Conservation (phyloP, 2,329 filamentous ascomycete species). For the Paecilomyces niveus region DNA sequence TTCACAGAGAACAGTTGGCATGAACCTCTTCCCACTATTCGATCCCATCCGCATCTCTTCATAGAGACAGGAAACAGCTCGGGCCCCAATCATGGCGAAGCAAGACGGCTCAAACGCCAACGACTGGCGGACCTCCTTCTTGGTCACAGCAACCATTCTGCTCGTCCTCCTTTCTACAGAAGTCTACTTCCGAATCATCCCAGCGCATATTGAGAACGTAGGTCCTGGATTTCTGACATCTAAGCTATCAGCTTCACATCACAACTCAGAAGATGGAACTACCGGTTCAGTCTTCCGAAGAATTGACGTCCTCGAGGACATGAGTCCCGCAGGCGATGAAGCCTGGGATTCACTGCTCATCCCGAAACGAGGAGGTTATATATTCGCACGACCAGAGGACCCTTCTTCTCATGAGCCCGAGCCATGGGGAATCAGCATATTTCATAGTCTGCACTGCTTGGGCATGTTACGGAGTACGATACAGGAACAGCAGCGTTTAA, state of each 20-base stretch:
- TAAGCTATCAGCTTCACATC: neutral
- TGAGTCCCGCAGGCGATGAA: constrained; percentile 1
- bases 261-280: neutral
- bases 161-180: neutral
- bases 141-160: neutral
- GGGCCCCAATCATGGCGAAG: neutral
- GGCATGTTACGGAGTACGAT: constrained; percentile 3
- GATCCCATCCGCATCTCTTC: no score
- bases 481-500: neutral
- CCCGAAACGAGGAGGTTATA: constrained; percentile 1
- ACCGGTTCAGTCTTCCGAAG: constrained; percentile 1
- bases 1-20: neutral
- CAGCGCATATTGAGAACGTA: neutral
- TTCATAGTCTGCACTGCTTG: constrained; percentile 7
- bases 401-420: neutral
- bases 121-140: neutral
- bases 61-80: neutral
- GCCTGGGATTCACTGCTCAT: constrained; percentile 1
- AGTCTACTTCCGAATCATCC: neutral
- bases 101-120: neutral
- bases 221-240: neutral
- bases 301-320: constrained; percentile 1
- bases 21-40: neutral
- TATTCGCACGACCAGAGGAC: constrained; percentile 1
- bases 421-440: constrained; percentile 6